Conservation (phyloP, 805 yeast species). For the Hyphopichia homilentoma region DNA sequence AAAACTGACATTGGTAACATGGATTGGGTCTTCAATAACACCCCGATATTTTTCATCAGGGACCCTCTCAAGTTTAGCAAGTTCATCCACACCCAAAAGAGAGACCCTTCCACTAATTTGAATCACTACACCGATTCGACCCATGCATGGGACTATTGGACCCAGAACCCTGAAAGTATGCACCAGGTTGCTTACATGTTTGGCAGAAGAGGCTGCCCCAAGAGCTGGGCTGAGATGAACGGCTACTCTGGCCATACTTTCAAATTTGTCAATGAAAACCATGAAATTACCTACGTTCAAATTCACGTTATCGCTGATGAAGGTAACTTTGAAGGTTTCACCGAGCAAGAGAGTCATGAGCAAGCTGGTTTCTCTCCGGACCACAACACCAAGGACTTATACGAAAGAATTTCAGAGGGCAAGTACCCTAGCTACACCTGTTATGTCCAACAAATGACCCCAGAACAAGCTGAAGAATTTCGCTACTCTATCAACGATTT, state of each 20-base stretch:
- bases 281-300: slow-evolving; percentile 52
- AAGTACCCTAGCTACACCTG: slow-evolving; percentile 49
- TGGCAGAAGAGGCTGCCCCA: slow-evolving; percentile 60
- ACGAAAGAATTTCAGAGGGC: slow-evolving; percentile 44
- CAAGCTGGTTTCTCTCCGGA: slow-evolving; percentile 51
- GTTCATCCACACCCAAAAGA: slow-evolving; percentile 68
- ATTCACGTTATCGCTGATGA: slow-evolving; percentile 50
- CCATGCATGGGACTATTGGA: slow-evolving; percentile 55
- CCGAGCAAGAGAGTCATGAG: slow-evolving; percentile 44
- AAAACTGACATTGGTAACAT: slow-evolving; percentile 66
- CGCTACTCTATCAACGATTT: slow-evolving; percentile 48
- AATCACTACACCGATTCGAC: slow-evolving; percentile 45
- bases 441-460: slow-evolving; percentile 58
- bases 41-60: slow-evolving; percentile 63
- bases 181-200: slow-evolving; percentile 58
- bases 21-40: slow-evolving; percentile 73
- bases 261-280: slow-evolving; percentile 52
- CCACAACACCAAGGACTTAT: slow-evolving; percentile 35
- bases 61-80: slow-evolving; percentile 63
- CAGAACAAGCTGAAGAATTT: slow-evolving; percentile 51
- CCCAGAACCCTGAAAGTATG: slow-evolving; percentile 51
- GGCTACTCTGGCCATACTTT: slow-evolving; percentile 66
- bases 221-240: slow-evolving; percentile 51
- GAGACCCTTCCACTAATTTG: slow-evolving; percentile 57
- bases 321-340: slow-evolving; percentile 42